Evolutionary conservation across 2,329 filamentous ascomycete species (phyloP).

Genomic region (Penicillium sp.): DNA sequence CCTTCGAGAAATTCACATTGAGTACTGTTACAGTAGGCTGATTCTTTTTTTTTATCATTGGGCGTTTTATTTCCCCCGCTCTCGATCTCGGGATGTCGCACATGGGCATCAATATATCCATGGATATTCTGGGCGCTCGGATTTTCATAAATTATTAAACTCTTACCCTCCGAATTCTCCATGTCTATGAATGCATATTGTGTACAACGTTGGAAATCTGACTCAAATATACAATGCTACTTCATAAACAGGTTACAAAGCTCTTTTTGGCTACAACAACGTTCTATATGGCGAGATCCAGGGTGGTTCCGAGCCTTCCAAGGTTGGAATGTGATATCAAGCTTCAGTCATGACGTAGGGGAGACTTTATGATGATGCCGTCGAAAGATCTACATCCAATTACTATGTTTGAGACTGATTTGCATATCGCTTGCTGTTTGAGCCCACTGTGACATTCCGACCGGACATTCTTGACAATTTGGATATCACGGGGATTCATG

Average conservation of each 20-base stretch:
- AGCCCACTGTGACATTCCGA: background rate
- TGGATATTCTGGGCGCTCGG: too few species aligned
- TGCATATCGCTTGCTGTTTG: background rate
- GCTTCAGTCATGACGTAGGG: slow-evolving; percentile 17
- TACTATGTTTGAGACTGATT: background rate
- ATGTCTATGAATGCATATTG: too few species aligned
- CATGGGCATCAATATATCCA: too few species aligned
- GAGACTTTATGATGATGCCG: background rate
- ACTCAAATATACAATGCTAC: background rate
- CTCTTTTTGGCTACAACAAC: background rate
- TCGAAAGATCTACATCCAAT: background rate
- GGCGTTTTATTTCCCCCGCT: too few species aligned
- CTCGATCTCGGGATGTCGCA: too few species aligned
- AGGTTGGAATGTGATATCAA: background rate
- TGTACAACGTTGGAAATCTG: too few species aligned
- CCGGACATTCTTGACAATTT: background rate
- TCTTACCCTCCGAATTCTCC: too few species aligned
- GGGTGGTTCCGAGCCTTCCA: background rate
- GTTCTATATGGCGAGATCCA: background rate
- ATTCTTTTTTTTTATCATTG: too few species aligned
- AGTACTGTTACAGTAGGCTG: background rate
- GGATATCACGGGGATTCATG: background rate
- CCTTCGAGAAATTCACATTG: too few species aligned
- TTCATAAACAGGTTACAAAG: background rate
- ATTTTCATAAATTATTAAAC: too few species aligned